phyloP scores from a whole-genome alignment of 257 asterid genomes.

The Jasminum sambac region DNA sequence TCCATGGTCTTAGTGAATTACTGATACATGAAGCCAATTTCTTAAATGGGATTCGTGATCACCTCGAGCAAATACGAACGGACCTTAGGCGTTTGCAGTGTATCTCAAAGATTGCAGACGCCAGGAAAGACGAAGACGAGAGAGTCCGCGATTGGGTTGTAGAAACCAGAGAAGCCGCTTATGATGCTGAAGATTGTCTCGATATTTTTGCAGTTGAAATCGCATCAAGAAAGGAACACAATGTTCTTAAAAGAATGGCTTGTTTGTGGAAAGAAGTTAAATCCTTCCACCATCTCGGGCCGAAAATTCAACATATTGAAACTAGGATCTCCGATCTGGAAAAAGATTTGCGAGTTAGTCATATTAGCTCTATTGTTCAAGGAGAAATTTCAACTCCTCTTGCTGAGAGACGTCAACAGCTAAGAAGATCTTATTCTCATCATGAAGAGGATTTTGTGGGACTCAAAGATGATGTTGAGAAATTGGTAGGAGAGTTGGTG shows the following conservation, averaged over 20 bases:
- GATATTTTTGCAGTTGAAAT: background rate
- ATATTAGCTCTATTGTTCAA: background rate
- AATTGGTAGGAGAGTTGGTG: conserved; percentile 3
- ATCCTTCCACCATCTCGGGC: background rate
- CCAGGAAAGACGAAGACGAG: background rate
- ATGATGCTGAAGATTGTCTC: conserved; percentile 4
- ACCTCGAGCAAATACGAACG: background rate
- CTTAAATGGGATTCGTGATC: background rate
- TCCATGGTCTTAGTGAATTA: background rate
- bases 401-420: background rate
- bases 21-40: background rate
- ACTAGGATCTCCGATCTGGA: background rate
- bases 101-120: conserved; percentile 11
- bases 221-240: background rate
- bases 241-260: background rate
- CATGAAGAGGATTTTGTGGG: conserved; percentile 23
- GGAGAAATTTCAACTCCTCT: background rate
- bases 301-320: background rate
- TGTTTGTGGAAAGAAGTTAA: background rate
- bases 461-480: conserved; percentile 21
- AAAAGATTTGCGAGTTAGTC: background rate
- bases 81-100: conserved; percentile 5
- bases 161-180: background rate
- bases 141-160: background rate
- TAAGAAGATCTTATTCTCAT: conserved; percentile 6